These are phyloP conservation scores for Vanrija sp. DNA, from an alignment of 1,284 basidiomycete species.

Conservation along the genomic window DNA sequence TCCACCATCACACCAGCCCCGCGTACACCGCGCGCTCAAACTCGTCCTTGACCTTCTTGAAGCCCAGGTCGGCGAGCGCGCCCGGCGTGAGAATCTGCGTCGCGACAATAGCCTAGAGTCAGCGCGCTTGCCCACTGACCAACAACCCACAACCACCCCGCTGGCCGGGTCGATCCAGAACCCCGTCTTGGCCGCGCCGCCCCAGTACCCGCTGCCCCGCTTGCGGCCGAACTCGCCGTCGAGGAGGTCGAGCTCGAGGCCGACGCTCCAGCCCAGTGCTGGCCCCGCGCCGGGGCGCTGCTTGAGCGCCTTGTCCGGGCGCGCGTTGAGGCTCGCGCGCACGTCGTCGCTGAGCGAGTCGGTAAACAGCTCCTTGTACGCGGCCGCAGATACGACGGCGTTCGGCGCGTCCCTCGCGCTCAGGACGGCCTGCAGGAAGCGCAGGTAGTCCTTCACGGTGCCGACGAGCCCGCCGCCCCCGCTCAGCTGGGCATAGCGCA, in stretches of 20 bases:
- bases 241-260: constrained; percentile 8
- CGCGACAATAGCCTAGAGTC: constrained; percentile 7
- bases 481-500: neutral
- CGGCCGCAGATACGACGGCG: constrained; percentile 18
- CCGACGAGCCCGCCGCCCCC: constrained; percentile 23
- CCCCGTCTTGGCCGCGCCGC: constrained; percentile 20
- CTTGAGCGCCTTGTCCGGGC: too few species aligned
- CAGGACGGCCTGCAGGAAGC: constrained; percentile 16
- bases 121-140: neutral
- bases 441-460: constrained; percentile 14
- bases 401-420: constrained; percentile 2
- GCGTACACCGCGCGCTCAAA: constrained; percentile 31
- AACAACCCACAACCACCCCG: constrained; percentile 17
- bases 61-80: constrained; percentile 10
- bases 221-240: constrained; percentile 16
- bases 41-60: constrained; percentile 19
- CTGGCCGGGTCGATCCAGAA: constrained; percentile 33
- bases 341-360: constrained; percentile 4
- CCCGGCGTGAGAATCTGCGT: constrained; percentile 22
- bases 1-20: constrained; percentile 19
- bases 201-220: constrained; percentile 18
- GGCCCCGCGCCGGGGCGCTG: neutral
- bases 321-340: too few species aligned
- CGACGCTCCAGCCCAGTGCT: constrained; percentile 11
- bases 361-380: constrained; percentile 27